Conservation (phyloP, 495 filamentous ascomycete species). For the Aspergillus mulundensis region DNA sequence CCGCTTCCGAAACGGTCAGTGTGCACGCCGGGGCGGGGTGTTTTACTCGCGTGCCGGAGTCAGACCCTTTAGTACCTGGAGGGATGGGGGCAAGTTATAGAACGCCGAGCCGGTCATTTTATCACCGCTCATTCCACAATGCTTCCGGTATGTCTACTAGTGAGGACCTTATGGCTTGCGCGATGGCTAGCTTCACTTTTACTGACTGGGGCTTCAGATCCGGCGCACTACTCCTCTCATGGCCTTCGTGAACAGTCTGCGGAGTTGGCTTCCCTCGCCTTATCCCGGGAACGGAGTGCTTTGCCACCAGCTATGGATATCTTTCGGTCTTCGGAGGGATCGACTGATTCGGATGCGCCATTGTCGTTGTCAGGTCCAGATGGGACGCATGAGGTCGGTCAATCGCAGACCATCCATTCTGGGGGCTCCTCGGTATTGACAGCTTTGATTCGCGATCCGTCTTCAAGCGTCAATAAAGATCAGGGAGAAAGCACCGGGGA, state of each 20-base stretch:
- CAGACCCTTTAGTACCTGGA: slow-evolving; percentile 36
- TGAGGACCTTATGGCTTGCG: background rate
- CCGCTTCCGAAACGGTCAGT: slow-evolving; percentile 20
- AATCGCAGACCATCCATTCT: slow-evolving; percentile 4
- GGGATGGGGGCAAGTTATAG: slow-evolving; percentile 48
- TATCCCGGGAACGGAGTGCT: slow-evolving; percentile 50
- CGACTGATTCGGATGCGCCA: background rate
- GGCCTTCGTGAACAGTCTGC: slow-evolving; percentile 87
- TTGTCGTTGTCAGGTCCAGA: slow-evolving; percentile 1
- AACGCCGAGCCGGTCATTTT: slow-evolving; percentile 73
- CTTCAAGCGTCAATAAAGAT: slow-evolving; percentile 25
- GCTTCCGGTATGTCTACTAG: slow-evolving; percentile 47
- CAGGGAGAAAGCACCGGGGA: slow-evolving; percentile 20
- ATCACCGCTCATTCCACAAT: slow-evolving; percentile 67
- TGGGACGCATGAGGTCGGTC: background rate
- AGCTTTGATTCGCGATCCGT: slow-evolving; percentile 57
- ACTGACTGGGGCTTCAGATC: slow-evolving; percentile 50
- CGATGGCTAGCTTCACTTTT: slow-evolving; percentile 1
- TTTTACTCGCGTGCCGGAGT: slow-evolving; percentile 26
- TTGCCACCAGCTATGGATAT: slow-evolving; percentile 36
- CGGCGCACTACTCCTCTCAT: slow-evolving; percentile 63
- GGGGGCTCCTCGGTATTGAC: slow-evolving; percentile 57
- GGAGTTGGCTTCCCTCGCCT: slow-evolving; percentile 80
- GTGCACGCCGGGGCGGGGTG: slow-evolving; percentile 32
- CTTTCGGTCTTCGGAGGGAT: slow-evolving; percentile 18